These are phyloP conservation scores for Lactifluus hygrophoroides DNA, from an alignment of 768 basidiomycete genomes.

Conservation along the genomic window DNA sequence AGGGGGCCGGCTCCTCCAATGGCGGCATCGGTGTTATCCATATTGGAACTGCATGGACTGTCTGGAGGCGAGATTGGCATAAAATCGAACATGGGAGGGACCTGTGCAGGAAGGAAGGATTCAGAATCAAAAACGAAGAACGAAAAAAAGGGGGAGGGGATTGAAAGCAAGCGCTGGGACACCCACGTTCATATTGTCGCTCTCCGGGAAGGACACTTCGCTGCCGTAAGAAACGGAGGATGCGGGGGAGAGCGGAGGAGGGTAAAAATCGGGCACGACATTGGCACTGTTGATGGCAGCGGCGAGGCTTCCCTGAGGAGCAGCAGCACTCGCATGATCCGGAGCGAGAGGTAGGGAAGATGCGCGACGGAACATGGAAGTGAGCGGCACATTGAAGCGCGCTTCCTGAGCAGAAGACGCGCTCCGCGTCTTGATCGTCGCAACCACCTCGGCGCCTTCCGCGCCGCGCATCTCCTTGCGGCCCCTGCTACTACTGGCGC, in stretches of 20 bases:
- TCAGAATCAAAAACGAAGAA: too few species aligned
- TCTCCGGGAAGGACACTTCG: conserved; percentile 15
- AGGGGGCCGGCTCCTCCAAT: too few species aligned
- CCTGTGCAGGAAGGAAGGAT: neutral
- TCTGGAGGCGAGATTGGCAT: conserved; percentile 17
- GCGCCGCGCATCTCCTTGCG: conserved; percentile 1
- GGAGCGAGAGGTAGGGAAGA: conserved; percentile 33
- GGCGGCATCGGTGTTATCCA: conserved; percentile 14
- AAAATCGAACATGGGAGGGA: conserved; percentile 3
- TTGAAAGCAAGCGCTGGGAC: neutral
- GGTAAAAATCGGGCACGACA: neutral
- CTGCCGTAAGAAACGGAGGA: conserved; percentile 17
- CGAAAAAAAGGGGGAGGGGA: neutral
- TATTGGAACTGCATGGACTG: conserved; percentile 15
- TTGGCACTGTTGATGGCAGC: neutral
- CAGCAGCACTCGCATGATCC: neutral
- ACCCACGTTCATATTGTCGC: conserved; percentile 11
- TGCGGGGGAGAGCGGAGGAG: conserved; percentile 14
- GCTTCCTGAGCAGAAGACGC: conserved; percentile 19
- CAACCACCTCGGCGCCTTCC: neutral
- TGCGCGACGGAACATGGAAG: conserved; percentile 59
- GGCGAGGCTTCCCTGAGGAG: neutral
- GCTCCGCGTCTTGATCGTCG: conserved; percentile 9
- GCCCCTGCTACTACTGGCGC: neutral
- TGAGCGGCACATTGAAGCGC: conserved; percentile 43